A percentile compares a stretch with the other conserved stretches of the same genome.
Evolutionary conservation across 1,284 basidiomycete species (phyloP).

Genomic region (Leccinum angustisporum): DNA sequence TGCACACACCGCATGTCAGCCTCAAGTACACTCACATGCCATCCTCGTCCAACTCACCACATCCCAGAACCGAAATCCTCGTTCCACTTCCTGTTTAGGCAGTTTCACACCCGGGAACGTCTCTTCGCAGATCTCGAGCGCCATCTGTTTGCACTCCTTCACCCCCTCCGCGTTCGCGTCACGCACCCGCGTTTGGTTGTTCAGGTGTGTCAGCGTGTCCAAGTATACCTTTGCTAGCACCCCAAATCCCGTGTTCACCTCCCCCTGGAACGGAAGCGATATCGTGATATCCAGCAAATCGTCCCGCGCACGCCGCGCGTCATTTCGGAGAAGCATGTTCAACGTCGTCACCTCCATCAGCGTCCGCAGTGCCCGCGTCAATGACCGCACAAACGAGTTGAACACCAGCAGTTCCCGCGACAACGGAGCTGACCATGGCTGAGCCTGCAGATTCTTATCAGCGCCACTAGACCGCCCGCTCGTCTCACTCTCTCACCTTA

Average conservation of each 20-base stretch:
- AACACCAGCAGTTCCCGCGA: conserved; percentile 96
- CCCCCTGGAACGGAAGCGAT: conserved; percentile 89
- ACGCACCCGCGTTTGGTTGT: conserved; percentile 72
- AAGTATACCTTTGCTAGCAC: conserved; percentile 96
- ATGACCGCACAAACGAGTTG: conserved; percentile 93
- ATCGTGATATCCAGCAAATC: conserved; percentile 92
- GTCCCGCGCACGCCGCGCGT: conserved; percentile 83
- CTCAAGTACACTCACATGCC: conserved; percentile 14
- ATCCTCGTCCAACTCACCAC: conserved; percentile 61
- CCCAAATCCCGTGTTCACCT: conserved; percentile 97
- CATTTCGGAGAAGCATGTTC: conserved; percentile 88
- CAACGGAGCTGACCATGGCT: conserved; percentile 91
- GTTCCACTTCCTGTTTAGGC: conserved; percentile 85
- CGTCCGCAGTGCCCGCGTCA: conserved; percentile 87
- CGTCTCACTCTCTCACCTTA: conserved; percentile 58
- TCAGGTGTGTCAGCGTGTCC: conserved; percentile 87
- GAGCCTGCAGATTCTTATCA: conserved; percentile 46
- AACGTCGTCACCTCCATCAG: conserved; percentile 89
- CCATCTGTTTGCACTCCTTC: conserved; percentile 80
- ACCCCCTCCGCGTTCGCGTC: conserved; percentile 78
- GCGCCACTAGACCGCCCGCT: background rate
- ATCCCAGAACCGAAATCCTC: conserved; percentile 99
- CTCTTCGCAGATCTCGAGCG: conserved; percentile 89
- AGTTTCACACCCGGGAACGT: conserved; percentile 91
- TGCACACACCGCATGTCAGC: conserved; percentile 25